Percentiles rank a stretch among this genome's conserved stretches.
Evolutionary conservation across 1,139 yeast species (phyloP).

Genomic region (Nadsonia commutata): DNA sequence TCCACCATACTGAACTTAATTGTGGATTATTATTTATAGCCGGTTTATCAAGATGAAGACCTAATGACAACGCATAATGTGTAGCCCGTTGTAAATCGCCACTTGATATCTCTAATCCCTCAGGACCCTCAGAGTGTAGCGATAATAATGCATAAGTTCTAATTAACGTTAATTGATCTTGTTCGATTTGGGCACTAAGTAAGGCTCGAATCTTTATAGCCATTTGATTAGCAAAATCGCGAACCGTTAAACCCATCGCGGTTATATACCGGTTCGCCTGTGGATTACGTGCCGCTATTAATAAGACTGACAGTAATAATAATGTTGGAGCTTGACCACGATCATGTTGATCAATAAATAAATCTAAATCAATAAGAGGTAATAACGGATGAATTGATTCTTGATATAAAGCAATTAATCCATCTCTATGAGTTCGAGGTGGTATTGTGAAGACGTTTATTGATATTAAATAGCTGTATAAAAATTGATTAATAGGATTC

Average conservation of each 20-base stretch:
- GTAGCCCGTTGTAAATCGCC: constrained; percentile 26
- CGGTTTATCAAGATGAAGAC: constrained; percentile 26
- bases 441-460: constrained; percentile 29
- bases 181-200: constrained; percentile 30
- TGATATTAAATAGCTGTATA: constrained; percentile 23
- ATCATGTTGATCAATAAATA: constrained; percentile 24
- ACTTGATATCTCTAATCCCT: constrained; percentile 28
- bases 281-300: constrained; percentile 28
- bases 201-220: constrained; percentile 27
- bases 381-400: constrained; percentile 24
- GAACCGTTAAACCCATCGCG: constrained; percentile 17
- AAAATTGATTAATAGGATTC: constrained; percentile 19
- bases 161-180: constrained; percentile 26
- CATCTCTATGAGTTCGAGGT: constrained; percentile 20
- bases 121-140: constrained; percentile 24
- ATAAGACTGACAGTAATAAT: constrained; percentile 26
- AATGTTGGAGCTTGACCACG: constrained; percentile 27
- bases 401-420: constrained; percentile 25
- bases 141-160: constrained; percentile 22
- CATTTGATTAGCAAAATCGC: constrained; percentile 22
- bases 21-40: constrained; percentile 21
- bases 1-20: constrained; percentile 27
- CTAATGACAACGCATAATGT: constrained; percentile 27
- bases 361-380: constrained; percentile 25
- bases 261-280: constrained; percentile 19